Conservation (phyloP, 75 land plant species). For the Pinus taeda region DNA sequence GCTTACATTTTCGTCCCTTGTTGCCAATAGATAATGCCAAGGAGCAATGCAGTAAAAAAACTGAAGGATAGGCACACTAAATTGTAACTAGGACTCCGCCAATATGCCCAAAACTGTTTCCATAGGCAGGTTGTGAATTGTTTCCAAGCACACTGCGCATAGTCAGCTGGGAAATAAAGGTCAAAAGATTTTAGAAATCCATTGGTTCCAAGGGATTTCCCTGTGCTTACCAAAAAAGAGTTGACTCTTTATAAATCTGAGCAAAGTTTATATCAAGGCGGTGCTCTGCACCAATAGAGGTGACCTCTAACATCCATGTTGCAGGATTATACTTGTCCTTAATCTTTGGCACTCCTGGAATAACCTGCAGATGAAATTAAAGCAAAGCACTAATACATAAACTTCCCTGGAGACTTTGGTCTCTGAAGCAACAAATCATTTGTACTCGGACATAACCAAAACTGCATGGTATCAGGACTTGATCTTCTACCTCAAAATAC, state of each 20-base stretch:
- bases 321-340: conserved; percentile 27
- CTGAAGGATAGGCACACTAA: conserved; percentile 27
- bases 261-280: conserved; percentile 20
- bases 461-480: neutral
- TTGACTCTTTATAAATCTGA: conserved; percentile 7
- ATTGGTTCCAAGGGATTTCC: neutral
- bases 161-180: conserved; percentile 28
- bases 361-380: conserved; percentile 4
- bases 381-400: neutral
- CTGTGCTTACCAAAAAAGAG: conserved; percentile 17
- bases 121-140: conserved; percentile 28
- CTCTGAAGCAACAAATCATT: neutral
- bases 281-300: conserved; percentile 12
- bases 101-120: conserved; percentile 33
- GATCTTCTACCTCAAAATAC: conserved; percentile 51
- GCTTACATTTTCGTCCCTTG: conserved; percentile 24
- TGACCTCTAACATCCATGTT: conserved; percentile 42
- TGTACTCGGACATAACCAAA: neutral
- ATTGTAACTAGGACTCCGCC: conserved; percentile 32
- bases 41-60: conserved; percentile 10
- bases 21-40: conserved; percentile 31
- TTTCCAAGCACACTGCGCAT: conserved; percentile 12
- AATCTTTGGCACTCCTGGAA: conserved; percentile 23
- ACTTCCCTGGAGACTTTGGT: neutral
- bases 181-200: conserved; percentile 8